These are phyloP conservation scores for Monilinia aucupariae DNA, from an alignment of 2,329 filamentous ascomycete species.

Conservation along the genomic window DNA sequence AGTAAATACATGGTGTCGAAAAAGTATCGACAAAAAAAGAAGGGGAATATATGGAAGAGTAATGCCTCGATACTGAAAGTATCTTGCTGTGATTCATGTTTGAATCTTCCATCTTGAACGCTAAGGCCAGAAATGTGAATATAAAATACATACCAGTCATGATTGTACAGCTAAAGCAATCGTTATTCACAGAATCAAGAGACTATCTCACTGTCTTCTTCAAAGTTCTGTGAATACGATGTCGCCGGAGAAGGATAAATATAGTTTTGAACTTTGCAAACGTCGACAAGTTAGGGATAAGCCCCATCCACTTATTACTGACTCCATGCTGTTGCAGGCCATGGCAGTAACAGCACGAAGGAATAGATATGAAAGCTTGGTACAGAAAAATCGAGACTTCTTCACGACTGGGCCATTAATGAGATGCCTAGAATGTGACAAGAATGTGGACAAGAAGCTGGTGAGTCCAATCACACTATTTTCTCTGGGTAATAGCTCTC, in stretches of 20 bases:
- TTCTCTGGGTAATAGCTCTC: too few species aligned
- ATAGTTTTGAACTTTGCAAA: constrained; percentile 14
- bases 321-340: background rate
- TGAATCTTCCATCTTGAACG: background rate
- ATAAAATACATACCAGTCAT: background rate
- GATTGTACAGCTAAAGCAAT: background rate
- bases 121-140: background rate
- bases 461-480: background rate
- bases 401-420: constrained; percentile 21
- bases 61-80: background rate
- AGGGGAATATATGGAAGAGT: background rate
- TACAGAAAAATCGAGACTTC: constrained; percentile 21
- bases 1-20: background rate
- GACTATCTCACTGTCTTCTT: too few species aligned
- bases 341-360: too few species aligned
- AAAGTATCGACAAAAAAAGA: background rate
- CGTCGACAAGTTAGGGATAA: background rate
- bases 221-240: background rate
- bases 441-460: constrained; percentile 8
- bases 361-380: constrained; percentile 17
- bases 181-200: background rate
- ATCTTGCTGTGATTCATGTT: background rate
- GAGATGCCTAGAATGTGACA: constrained; percentile 21
- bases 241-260: background rate
- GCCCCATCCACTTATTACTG: constrained; percentile 8